Percentiles rank a stretch among this genome's conserved stretches.
These are phyloP conservation scores for Boletus bicolor DNA, from an alignment of 768 basidiomycete species.

Conservation along the genomic window DNA sequence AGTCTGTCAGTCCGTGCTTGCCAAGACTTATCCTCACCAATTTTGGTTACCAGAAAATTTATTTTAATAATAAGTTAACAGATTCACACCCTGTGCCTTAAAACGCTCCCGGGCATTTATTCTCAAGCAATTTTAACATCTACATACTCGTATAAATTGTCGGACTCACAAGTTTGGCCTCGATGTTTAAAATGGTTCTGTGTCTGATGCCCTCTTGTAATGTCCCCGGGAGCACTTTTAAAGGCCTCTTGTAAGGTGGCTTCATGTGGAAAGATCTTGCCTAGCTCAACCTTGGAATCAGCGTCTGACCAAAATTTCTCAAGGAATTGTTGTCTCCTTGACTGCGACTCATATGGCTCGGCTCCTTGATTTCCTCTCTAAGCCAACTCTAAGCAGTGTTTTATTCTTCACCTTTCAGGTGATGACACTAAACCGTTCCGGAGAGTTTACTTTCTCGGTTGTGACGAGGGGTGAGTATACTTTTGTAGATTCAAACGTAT, in stretches of 20 bases:
- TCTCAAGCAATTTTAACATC: too few relatives aligned
- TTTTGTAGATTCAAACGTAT: not conserved
- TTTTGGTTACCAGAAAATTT: not conserved
- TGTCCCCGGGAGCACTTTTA: not conserved
- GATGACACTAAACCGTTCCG: not conserved
- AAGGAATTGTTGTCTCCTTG: not conserved
- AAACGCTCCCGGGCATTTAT: too few relatives aligned
- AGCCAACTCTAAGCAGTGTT: too few relatives aligned
- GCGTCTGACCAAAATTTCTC: not conserved
- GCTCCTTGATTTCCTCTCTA: not conserved
- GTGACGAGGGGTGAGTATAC: not conserved
- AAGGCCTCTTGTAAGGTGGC: not conserved
- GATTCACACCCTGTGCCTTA: too few relatives aligned
- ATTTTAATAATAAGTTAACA: not conserved
- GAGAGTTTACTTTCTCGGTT: too few relatives aligned
- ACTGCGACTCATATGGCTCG: not conserved
- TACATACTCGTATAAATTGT: not conserved
- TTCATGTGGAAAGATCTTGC: not conserved
- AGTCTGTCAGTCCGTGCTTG: not conserved
- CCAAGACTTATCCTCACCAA: not conserved
- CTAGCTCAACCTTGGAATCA: not conserved
- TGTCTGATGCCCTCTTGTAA: not conserved
- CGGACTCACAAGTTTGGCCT: not conserved
- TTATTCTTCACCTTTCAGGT: not conserved
- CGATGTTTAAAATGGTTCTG: not conserved